Evolutionary conservation across 352 stramenopile species (phyloP), one percentile per base, ranked within the genome.

Genomic region (Pythium volutum): DNA sequence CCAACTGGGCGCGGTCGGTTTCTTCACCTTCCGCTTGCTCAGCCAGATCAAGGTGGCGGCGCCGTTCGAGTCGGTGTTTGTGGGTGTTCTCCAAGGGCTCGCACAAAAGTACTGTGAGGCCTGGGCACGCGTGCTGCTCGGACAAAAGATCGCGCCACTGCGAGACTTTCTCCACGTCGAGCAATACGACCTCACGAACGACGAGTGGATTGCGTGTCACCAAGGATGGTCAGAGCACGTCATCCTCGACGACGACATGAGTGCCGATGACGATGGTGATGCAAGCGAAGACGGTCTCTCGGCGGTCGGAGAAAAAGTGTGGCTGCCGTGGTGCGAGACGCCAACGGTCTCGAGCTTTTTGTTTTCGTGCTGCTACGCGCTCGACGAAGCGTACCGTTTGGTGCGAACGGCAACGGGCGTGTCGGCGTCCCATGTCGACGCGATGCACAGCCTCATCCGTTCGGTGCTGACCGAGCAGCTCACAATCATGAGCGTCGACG

Each of bases 241-340:
- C 12, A 91, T 94, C 47, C 59, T 77, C 8, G 46, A 52, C 3
- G 45, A 63, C 15, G 55, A 55, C 2, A 16, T 66, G 2, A 69
- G 82, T 45, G 81, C 83, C 61, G 71, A 64, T 34, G 55, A n/a
- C n/a, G n/a, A 55, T 18, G 55, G 39, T 27, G 55, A 52, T 10
- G 41, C 59, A 1, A 64, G 78, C 43, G 80, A 84, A 62, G 71
- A 57, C 23, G 29, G 79, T 39, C 61, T 74, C 45, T 72, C 69
- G 4, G 73, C 70, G 0, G 38, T 36, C 3, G 57, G 56, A 20
- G 83, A 92, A 47, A 89, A 91, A 34, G 77, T 96, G 14, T 94
- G 83, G 83, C 72, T 96, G 2, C 84, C 87, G 16, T 96, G 84
- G 84, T 88, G 78, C 38, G 87, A 93, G 59, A 93, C 84, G 4